phyloP scores from a whole-genome alignment of 352 stramenopile genomes.

The Phytophthora tubulina region DNA sequence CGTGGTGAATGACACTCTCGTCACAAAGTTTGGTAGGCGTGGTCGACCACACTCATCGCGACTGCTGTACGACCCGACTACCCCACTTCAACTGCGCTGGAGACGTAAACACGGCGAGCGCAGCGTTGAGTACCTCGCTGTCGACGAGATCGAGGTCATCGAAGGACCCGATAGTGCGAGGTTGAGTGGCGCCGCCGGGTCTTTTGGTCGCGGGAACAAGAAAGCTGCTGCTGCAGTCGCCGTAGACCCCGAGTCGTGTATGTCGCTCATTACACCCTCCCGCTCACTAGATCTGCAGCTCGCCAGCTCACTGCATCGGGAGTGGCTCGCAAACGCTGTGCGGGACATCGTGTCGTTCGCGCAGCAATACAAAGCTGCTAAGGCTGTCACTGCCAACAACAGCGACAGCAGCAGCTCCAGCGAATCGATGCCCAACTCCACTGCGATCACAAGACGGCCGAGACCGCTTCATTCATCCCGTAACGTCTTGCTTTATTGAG shows the following conservation, averaged over 20 bases:
- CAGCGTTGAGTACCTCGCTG: conserved; percentile 63
- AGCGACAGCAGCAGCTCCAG: conserved; percentile 23
- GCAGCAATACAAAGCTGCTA: conserved; percentile 63
- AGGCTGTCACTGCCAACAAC: conserved; percentile 21
- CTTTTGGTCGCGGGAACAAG: conserved; percentile 55
- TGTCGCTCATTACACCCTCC: conserved; percentile 63
- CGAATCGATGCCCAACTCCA: conserved; percentile 12
- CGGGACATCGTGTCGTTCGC: conserved; percentile 73
- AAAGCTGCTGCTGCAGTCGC: conserved; percentile 52
- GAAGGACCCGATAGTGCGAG: conserved; percentile 32
- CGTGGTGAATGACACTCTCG: conserved; percentile 71
- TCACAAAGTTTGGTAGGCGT: conserved; percentile 78
- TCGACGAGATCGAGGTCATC: conserved; percentile 64
- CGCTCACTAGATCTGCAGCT: conserved; percentile 76
- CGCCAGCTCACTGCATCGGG: conserved; percentile 70
- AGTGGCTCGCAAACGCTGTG: conserved; percentile 81
- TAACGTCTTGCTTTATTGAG: conserved; percentile 32
- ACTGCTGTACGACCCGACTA: conserved; percentile 73
- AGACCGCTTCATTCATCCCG: conserved; percentile 18
- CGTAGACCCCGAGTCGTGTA: conserved; percentile 54
- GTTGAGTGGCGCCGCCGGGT: neutral
- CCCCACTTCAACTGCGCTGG: conserved; percentile 78
- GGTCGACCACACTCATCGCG: conserved; percentile 78
- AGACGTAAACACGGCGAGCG: conserved; percentile 81
- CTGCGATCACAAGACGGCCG: conserved; percentile 6